phyloP scores from a whole-genome alignment of 192 early-diverging fungal species.

The Gonapodya sp. region DNA sequence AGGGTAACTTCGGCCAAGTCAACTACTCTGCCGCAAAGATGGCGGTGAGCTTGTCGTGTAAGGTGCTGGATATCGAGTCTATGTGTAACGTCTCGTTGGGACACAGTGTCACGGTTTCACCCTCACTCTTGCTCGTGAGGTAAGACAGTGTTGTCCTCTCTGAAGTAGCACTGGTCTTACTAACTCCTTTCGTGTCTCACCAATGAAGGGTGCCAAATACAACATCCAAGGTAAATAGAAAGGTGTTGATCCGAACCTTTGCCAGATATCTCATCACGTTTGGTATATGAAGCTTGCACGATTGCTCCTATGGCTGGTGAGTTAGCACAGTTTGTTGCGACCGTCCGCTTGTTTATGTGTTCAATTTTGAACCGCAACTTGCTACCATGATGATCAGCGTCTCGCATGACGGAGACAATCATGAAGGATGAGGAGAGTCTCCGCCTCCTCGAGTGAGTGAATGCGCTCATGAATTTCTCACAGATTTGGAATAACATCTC shows the following conservation, averaged over 20 bases:
- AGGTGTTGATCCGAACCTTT: too few relatives aligned
- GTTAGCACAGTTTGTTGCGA: background rate
- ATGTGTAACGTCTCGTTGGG: background rate
- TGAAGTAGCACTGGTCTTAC: background rate
- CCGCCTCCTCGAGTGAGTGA: background rate
- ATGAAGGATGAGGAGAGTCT: background rate
- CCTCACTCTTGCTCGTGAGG: slow-evolving; percentile 14
- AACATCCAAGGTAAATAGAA: slow-evolving; percentile 1
- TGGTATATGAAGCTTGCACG: slow-evolving; percentile 2
- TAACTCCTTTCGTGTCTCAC: background rate
- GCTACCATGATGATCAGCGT: background rate
- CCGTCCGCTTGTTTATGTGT: too few relatives aligned
- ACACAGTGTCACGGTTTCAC: slow-evolving; percentile 11
- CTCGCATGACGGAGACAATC: slow-evolving; percentile 9
- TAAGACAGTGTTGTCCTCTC: background rate
- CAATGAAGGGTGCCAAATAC: slow-evolving; percentile 7
- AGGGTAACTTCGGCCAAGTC: slow-evolving; percentile 16
- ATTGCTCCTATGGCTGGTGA: slow-evolving; percentile 5
- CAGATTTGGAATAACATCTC: too few relatives aligned
- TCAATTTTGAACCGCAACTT: background rate
- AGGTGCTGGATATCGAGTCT: background rate
- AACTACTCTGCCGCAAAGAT: slow-evolving; percentile 12
- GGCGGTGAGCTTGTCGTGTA: background rate
- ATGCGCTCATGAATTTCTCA: too few relatives aligned
- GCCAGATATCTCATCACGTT: too few relatives aligned